These are phyloP conservation scores for Lactarius trivialis DNA, from an alignment of 768 basidiomycete genomes.

Conservation along the genomic window DNA sequence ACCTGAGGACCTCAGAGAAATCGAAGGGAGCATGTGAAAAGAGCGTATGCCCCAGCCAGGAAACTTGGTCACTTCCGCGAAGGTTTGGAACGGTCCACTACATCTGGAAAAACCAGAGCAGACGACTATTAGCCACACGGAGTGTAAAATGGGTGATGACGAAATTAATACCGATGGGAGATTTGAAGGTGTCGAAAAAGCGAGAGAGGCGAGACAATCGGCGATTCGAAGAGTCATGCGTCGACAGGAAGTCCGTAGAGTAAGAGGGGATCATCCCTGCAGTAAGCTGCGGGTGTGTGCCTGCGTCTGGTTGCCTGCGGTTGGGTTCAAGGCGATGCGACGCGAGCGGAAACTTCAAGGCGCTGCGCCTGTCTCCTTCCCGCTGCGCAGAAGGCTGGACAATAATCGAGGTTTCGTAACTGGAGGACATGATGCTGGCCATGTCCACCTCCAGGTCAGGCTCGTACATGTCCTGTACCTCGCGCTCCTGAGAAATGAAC, in stretches of 20 bases:
- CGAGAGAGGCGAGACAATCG: not conserved
- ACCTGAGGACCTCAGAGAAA: too few relatives aligned
- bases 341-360: not conserved
- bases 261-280: not conserved
- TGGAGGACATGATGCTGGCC: not conserved
- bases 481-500: not conserved
- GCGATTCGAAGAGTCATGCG: not conserved
- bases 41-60: not conserved
- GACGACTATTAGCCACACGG: not conserved
- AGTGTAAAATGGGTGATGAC: too few relatives aligned
- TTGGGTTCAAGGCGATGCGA: not conserved
- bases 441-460: not conserved
- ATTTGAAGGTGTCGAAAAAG: not conserved
- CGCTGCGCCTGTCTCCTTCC: not conserved
- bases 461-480: not conserved
- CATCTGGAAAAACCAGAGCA: not conserved
- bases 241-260: not conserved
- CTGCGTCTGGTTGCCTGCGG: not conserved
- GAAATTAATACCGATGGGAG: slow-evolving; percentile 1
- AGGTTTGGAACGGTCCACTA: not conserved
- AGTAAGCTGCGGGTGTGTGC: not conserved
- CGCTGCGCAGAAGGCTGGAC: not conserved
- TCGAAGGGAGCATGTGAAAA: not conserved
- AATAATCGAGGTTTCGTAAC: not conserved
- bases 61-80: not conserved